Evolutionary conservation across 306 rosid genomes (phyloP).

Genomic region (Purshia tridentata): DNA sequence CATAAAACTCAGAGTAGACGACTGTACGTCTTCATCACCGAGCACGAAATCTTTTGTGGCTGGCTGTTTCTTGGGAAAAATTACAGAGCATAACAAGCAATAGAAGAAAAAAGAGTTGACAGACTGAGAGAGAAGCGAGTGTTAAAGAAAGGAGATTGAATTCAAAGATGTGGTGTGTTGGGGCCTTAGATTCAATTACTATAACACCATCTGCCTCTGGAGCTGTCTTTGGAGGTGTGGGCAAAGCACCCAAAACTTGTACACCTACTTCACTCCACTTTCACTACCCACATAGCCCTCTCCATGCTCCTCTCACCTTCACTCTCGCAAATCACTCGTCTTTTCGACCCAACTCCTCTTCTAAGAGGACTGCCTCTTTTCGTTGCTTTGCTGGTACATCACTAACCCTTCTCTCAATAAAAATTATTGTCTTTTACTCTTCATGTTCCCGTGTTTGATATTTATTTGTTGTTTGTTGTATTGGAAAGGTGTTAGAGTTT

Average conservation of each 20-base stretch:
- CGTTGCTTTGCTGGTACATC: slow-evolving; percentile 73
- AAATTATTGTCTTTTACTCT: background rate
- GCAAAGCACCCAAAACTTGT: slow-evolving; percentile 18
- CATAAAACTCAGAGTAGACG: background rate
- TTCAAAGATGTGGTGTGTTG: slow-evolving; percentile 37
- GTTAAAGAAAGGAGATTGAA: background rate
- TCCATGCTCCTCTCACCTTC: slow-evolving; percentile 23
- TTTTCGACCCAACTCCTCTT: slow-evolving; percentile 32
- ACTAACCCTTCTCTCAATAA: background rate
- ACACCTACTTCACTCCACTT: slow-evolving; percentile 16
- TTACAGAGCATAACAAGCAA: background rate
- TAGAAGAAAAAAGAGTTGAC: background rate
- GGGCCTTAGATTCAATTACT: slow-evolving; percentile 35
- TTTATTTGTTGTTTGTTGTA: background rate
- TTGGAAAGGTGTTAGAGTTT: background rate
- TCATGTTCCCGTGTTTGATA: background rate
- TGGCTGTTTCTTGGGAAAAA: background rate
- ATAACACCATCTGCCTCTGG: slow-evolving; percentile 15
- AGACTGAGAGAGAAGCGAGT: background rate
- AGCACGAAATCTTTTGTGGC: background rate
- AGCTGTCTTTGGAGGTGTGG: background rate
- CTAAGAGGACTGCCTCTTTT: slow-evolving; percentile 29
- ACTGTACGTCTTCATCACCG: background rate
- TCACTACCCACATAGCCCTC: slow-evolving; percentile 28
- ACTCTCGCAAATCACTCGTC: slow-evolving; percentile 15